phyloP scores from a whole-genome alignment of 2,329 filamentous ascomycete species.

The Penicillium sclerotiorum region DNA sequence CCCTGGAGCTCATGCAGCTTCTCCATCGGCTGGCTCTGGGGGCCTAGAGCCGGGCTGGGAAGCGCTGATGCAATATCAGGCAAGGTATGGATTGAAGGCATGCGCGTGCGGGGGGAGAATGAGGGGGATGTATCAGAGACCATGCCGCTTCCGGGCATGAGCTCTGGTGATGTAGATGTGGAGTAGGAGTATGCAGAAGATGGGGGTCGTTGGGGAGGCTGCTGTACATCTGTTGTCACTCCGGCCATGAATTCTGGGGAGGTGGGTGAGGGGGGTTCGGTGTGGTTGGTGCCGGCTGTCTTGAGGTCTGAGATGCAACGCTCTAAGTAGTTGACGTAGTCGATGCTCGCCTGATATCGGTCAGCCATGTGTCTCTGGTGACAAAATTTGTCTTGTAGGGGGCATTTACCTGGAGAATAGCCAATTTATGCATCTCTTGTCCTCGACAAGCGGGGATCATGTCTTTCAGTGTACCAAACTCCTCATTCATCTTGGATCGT shows the following conservation, averaged over 20 bases:
- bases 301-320: conserved; percentile 83
- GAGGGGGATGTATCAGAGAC: conserved; percentile 33
- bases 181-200: conserved; percentile 34
- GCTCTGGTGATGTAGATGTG: conserved; percentile 41
- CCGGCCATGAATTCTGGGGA: conserved; percentile 37
- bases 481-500: conserved; percentile 98
- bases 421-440: conserved; percentile 95
- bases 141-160: conserved; percentile 25
- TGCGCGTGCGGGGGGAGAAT: conserved; percentile 35
- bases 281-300: conserved; percentile 41
- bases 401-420: conserved; percentile 78
- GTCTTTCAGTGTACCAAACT: conserved; percentile 88
- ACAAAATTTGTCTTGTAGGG: background rate
- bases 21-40: conserved; percentile 25
- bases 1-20: conserved; percentile 27
- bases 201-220: conserved; percentile 11
- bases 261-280: conserved; percentile 37
- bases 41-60: conserved; percentile 40
- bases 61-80: conserved; percentile 36
- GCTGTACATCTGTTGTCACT: conserved; percentile 12
- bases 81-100: conserved; percentile 22
- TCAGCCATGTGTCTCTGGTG: too few species aligned
- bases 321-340: conserved; percentile 92
- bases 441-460: conserved; percentile 97
- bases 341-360: conserved; percentile 82